phyloP scores from a whole-genome alignment of 768 basidiomycete genomes.

The Pleurotus cornucopiae region DNA sequence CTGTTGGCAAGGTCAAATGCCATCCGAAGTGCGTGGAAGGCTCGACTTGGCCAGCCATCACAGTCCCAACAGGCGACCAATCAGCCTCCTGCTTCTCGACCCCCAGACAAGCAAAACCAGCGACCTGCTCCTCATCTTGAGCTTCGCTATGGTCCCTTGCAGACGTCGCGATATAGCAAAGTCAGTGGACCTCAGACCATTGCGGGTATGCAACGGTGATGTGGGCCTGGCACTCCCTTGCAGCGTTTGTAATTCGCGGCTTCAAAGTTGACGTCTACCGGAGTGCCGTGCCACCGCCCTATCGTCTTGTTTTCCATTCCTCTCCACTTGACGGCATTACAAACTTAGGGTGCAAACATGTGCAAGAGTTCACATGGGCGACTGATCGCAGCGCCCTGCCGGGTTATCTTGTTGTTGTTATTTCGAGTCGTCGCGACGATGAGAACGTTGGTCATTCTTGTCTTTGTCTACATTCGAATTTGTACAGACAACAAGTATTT shows the following conservation, averaged over 20 bases:
- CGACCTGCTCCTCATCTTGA: constrained; percentile 24
- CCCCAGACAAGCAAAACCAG: constrained; percentile 9
- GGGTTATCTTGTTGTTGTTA: not conserved
- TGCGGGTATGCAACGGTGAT: constrained; percentile 45
- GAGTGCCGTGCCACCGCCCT: not conserved
- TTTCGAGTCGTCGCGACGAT: not conserved
- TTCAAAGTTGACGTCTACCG: not conserved
- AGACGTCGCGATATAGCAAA: constrained; percentile 65
- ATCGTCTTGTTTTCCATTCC: not conserved
- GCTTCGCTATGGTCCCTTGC: constrained; percentile 63
- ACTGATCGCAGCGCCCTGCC: too few species aligned
- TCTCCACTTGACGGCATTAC: not conserved
- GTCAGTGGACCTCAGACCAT: constrained; percentile 61
- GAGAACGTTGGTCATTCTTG: not conserved
- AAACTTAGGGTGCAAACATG: too few species aligned
- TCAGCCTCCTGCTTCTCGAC: constrained; percentile 19
- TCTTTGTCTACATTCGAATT: constrained; percentile 1
- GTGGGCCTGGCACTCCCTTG: too few species aligned
- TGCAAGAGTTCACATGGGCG: not conserved
- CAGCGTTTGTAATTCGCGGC: constrained; percentile 1
- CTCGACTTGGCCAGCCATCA: constrained; percentile 42
- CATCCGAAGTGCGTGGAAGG: constrained; percentile 76
- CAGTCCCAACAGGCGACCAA: constrained; percentile 18
- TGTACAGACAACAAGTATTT: constrained; percentile 16
- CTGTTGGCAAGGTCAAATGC: constrained; percentile 59